Base-by-base conservation (phyloP, 768 basidiomycete species). In the Austroboletus eburneus region DNA sequence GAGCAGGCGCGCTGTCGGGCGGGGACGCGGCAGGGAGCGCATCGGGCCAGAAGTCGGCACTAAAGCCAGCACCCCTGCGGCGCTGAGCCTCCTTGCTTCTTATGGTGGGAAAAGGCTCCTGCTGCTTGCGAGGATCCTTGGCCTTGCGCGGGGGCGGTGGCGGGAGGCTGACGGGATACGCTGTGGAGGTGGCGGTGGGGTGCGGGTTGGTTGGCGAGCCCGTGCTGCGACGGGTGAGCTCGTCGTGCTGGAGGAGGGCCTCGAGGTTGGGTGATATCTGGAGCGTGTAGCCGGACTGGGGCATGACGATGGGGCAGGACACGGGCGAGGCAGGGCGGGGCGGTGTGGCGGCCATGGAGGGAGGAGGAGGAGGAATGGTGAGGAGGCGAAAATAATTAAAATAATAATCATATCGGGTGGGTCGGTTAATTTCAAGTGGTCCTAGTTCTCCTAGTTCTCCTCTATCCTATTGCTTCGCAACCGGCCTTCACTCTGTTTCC, bases 251-350 rank as follows among this genome's bases (percentile, higher is more conserved):
- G 42, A 83, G 67, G 8, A 83, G 55, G 21, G 80, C 81, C 50
- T 82, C 76, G 38, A 81, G 72, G 53, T 83, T 73, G 0, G 80
- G 75, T 2, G 79, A 81, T 42, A 82, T 83, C 10, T 72, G 64
- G 38, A 81, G 59, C 1, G 71, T 63, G 9, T 57, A 32, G 10
- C n/a, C 22, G 0, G 52, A 10, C 21, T 48, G 44, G 1, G 57
- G 46, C 1, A 27, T 24, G 33, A 42, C 45, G 17, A 30, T 38
- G 2, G 46, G 27, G 22, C 36, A 29, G 1, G 38, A 30, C 0
- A 30, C 32, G 6, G 62, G 64, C 3, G 64, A 55, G 4, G 48
- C 42, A 8, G 59, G 16, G 23, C 62, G 63, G 0, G 57, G 53
- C 12, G 59, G 52, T 1, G 57, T 52, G n/a, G 50, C 52, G 22